These are phyloP conservation scores for Chrysosporium keratinophilum DNA, from an alignment of 2,329 filamentous ascomycete species.

Conservation along the genomic window DNA sequence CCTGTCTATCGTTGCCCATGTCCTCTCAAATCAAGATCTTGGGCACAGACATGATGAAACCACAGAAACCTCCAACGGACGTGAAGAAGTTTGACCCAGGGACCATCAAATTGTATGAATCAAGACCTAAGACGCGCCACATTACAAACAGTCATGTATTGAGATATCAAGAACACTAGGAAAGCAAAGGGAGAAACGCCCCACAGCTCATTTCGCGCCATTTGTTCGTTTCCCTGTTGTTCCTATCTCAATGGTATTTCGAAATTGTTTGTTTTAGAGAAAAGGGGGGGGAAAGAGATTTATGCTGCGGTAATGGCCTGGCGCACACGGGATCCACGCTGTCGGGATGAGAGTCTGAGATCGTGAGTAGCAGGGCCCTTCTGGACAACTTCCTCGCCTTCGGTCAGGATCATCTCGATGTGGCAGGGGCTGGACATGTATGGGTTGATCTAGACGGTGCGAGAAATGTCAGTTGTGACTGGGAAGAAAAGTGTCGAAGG, in stretches of 20 bases:
- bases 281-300: slow-evolving; percentile 15
- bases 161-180: slow-evolving; percentile 7
- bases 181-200: slow-evolving; percentile 11
- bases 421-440: slow-evolving; percentile 99
- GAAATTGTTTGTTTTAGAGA: slow-evolving; percentile 9
- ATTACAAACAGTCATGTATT: slow-evolving; percentile 13
- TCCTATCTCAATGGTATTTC: slow-evolving; percentile 4
- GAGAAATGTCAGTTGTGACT: neutral
- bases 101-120: slow-evolving; percentile 10
- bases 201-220: slow-evolving; percentile 10
- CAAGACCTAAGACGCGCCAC: slow-evolving; percentile 12
- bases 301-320: slow-evolving; percentile 52
- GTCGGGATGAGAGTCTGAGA: slow-evolving; percentile 72
- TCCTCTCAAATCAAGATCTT: too few relatives aligned
- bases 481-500: too few relatives aligned
- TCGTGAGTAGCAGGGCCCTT: slow-evolving; percentile 55
- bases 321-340: slow-evolving; percentile 63
- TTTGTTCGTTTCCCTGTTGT: slow-evolving; percentile 7
- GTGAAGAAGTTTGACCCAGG: slow-evolving; percentile 5
- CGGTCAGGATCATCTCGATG: slow-evolving; percentile 99
- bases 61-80: slow-evolving; percentile 1
- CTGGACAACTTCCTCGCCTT: slow-evolving; percentile 89
- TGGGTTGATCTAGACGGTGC: slow-evolving; percentile 76
- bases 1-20: too few relatives aligned
- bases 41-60: neutral